Base-by-base conservation (phyloP, 495 filamentous ascomycete species). In the Bombardia bombarda region DNA sequence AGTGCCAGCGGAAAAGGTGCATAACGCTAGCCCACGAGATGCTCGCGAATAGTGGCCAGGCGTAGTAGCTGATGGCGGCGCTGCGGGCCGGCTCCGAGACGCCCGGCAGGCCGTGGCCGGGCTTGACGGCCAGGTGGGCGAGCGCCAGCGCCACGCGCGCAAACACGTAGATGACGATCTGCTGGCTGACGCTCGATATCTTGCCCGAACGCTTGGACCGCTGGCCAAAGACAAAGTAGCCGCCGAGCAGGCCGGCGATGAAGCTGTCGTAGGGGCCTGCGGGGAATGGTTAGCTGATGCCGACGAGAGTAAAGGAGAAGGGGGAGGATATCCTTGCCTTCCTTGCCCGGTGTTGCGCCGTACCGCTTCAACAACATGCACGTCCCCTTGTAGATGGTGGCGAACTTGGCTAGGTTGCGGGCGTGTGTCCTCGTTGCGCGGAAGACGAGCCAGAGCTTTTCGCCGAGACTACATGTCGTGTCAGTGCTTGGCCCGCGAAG, bases 81-180 rank as follows among this genome's bases (percentile, higher is more conserved):
- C 63, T 58, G 23, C 43, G 25, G 40, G 18, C 4, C 12, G 53
- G 50, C 47, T 69, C 49, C 45, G 70, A 72, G 2, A 77, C 51
- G 4, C 66, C 47, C 12, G 69, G 63, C 23, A 71, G 55, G 16
- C 72, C 70, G 38, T 52, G 44, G 7, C 63, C 69, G 4, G 84
- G 83, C 62, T 84, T 75, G 28, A 95, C 75, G 38, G 83, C 74
- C 45, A 97, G 67, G 57, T 88, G 88, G 32, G 87, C 93, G 30
- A 89, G 57, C 4, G 84, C 84, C 26, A 99, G 78, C 45, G 82
- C 70, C 13, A 95, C 92, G 38, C 92, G 82, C 24, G 90, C 92
- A 58, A 97, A 97, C 40, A 99, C 83, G 67, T 97, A 99, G 51
- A 96, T 85, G 53, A 95, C 88, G 62, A 99, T 97, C 76, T 99